Base-by-base conservation (phyloP, 1,284 basidiomycete genomes). In the Cryptococcus sp. region DNA sequence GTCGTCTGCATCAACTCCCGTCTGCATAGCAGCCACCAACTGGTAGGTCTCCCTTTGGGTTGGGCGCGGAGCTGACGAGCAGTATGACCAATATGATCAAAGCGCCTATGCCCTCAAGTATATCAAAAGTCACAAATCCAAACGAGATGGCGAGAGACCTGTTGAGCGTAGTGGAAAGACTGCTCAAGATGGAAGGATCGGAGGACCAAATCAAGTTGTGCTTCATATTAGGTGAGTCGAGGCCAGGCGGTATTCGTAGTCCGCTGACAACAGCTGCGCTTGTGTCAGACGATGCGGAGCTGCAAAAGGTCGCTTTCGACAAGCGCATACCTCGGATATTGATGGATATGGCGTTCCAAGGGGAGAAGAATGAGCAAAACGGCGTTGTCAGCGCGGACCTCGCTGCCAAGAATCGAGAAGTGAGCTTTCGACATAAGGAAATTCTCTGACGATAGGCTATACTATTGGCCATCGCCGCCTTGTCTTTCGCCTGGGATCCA, bases 401-500 rank as follows among this genome's bases (percentile, higher is more conserved):
- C 34, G 69, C 79, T 18, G 77, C 79, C 2, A 65, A 74, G 19
- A 70, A 87, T 6, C 77, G 83, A 47, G 86, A 90, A 75, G 85
- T 85, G 41, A 35, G 74, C 45, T n/a, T 6, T 36, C 34, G 19
- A 16, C 12, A 45, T 5, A 19, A 22, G 5, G 25, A 25, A 6
- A 25, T 21, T 22, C 11, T 42, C 51, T 52, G 24, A 52, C 7
- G 31, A 5, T 56, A 89, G 83, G 85, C 82, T 14, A 77, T 80
- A 0, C 73, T 93, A 14, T 82, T 82, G 1, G 77, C 83, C 0
- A 76, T 88, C 22, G 84, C 87, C 0, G 74, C 85, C 1, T 76
- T 91, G 7, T 74, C 82, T 0, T 77, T 89, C 25, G 82, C 81
- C 51, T 79, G 82, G 53, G 83, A 85, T 56, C 80, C 84, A 35